These are phyloP conservation scores for Ilyonectria sp. DNA, from an alignment of 2,329 filamentous ascomycete species.

Conservation along the genomic window DNA sequence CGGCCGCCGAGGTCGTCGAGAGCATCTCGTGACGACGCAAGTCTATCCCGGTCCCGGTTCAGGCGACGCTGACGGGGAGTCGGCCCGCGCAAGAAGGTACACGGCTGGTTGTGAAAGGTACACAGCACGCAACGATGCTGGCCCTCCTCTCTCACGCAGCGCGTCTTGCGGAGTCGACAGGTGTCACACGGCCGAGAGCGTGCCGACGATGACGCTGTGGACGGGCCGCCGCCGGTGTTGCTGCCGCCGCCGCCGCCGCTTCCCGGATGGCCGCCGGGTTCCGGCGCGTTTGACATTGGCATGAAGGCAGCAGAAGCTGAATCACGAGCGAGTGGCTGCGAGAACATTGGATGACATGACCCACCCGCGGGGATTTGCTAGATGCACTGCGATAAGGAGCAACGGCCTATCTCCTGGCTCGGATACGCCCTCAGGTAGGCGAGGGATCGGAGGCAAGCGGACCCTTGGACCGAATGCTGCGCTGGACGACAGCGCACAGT, in stretches of 20 bases:
- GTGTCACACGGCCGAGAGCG: constrained; percentile 71
- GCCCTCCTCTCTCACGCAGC: constrained; percentile 75
- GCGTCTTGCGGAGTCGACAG: constrained; percentile 75
- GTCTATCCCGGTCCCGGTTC: constrained; percentile 42
- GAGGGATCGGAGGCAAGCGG: constrained; percentile 30
- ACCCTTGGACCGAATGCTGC: constrained; percentile 28
- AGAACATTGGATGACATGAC: constrained; percentile 42
- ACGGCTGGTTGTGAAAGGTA: constrained; percentile 77
- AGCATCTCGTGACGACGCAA: constrained; percentile 34
- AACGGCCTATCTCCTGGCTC: constrained; percentile 41
- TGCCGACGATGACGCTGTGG: constrained; percentile 26
- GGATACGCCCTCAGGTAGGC: constrained; percentile 5
- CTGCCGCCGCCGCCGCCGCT: constrained; percentile 25
- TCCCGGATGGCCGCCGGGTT: constrained; percentile 33
- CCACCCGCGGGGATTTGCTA: constrained; percentile 39
- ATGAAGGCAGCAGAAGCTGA: constrained; percentile 30
- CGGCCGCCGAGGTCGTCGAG: constrained; percentile 29
- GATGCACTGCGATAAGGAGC: constrained; percentile 45
- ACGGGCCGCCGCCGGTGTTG: constrained; percentile 17
- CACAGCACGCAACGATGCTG: constrained; percentile 74
- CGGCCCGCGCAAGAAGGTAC: constrained; percentile 70
- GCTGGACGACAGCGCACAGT: constrained; percentile 16
- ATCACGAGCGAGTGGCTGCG: constrained; percentile 41
- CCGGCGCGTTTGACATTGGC: constrained; percentile 37
- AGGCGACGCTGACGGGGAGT: constrained; percentile 51